Evolutionary conservation across 345 rosid species (phyloP).

Genomic region (Syzygium oleosum): DNA sequence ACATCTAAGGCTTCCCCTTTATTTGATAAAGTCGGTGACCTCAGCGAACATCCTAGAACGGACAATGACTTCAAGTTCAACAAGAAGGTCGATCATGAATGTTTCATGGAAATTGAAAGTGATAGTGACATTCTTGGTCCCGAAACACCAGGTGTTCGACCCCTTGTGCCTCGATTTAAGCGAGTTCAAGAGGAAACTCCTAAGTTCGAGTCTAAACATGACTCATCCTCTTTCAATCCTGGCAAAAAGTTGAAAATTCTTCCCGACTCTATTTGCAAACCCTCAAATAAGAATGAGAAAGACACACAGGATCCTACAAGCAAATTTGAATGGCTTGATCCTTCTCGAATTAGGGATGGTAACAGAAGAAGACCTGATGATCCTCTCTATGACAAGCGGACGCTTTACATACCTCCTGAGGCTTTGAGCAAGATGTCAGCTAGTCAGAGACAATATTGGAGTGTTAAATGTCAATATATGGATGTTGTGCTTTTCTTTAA

Average conservation of each 20-base stretch:
- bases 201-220: constrained; percentile 14
- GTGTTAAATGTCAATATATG: constrained; percentile 75
- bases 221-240: constrained; percentile 23
- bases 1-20: constrained; percentile 5
- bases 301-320: constrained; percentile 32
- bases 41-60: constrained; percentile 14
- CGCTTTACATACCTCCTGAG: constrained; percentile 75
- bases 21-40: constrained; percentile 10
- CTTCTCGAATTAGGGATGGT: constrained; percentile 60
- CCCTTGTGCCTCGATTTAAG: constrained; percentile 51
- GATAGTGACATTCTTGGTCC: constrained; percentile 49
- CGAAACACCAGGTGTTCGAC: constrained; percentile 64
- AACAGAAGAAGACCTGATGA: constrained; percentile 71
- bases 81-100: constrained; percentile 8
- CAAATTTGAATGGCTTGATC: constrained; percentile 92
- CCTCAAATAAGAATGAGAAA: constrained; percentile 21
- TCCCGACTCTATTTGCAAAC: constrained; percentile 14
- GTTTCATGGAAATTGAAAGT: constrained; percentile 4
- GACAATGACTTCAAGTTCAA: constrained; percentile 9
- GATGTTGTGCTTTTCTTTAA: constrained; percentile 88
- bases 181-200: constrained; percentile 48
- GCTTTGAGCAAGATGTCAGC: constrained; percentile 77
- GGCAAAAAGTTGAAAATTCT: constrained; percentile 51
- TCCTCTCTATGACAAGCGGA: constrained; percentile 68
- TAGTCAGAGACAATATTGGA: constrained; percentile 92